phyloP scores from a whole-genome alignment of 441 rosid genomes.

The Corymbia citriodora region DNA sequence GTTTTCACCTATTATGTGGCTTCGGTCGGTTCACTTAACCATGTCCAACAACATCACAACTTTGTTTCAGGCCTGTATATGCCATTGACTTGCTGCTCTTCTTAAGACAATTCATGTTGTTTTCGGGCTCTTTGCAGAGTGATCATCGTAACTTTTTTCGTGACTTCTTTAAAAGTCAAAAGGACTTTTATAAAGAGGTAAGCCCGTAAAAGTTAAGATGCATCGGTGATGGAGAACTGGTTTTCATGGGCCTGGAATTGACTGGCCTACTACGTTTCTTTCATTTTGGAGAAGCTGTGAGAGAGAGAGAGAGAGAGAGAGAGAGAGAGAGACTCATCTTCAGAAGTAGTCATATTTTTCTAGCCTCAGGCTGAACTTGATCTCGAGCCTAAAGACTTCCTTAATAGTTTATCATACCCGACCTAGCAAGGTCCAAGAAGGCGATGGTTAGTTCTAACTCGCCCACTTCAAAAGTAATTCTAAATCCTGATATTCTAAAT shows the following conservation, averaged over 20 bases:
- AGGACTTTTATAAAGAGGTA: not conserved
- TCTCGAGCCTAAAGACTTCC: too few relatives aligned
- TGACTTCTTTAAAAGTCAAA: not conserved
- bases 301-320: not conserved
- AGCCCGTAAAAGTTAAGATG: not conserved
- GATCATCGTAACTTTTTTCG: not conserved
- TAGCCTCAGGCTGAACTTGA: not conserved
- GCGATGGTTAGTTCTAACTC: not conserved
- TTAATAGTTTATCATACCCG: too few relatives aligned
- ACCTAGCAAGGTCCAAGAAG: not conserved
- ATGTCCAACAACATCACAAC: not conserved
- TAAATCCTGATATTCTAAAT: not conserved
- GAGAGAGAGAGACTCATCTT: not conserved
- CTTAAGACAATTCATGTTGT: not conserved
- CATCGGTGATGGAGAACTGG: too few relatives aligned
- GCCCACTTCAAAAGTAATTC: not conserved
- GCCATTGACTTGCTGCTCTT: not conserved
- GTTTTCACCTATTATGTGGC: fast-evolving
- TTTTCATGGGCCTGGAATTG: too few relatives aligned
- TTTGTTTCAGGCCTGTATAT: not conserved
- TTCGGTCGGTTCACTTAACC: fast-evolving
- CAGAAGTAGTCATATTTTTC: not conserved
- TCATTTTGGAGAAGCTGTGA: too few relatives aligned
- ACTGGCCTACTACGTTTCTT: too few relatives aligned
- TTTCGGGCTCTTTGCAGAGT: not conserved